Percentiles rank a stretch among this genome's conserved stretches.
These are phyloP conservation scores for Cutaneotrichosporon arboriforme DNA, from an alignment of 1,284 basidiomycete species.

Conservation along the genomic window DNA sequence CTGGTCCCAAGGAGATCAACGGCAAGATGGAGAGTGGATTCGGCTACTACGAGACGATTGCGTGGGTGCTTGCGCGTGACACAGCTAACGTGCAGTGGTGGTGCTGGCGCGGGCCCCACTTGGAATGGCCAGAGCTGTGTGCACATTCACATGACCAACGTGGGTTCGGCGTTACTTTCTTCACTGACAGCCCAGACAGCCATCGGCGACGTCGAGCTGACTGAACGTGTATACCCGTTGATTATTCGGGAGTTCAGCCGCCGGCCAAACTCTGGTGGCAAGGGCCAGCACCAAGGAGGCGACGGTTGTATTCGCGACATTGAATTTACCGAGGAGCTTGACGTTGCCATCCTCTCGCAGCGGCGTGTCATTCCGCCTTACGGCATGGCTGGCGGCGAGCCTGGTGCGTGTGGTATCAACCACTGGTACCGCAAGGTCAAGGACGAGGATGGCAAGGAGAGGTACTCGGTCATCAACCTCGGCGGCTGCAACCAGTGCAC, in stretches of 20 bases:
- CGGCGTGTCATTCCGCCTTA: slow-evolving; percentile 83
- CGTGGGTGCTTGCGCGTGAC: slow-evolving; percentile 30
- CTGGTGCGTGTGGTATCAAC: slow-evolving; percentile 72
- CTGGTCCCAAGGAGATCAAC: slow-evolving; percentile 64
- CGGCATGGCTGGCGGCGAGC: slow-evolving; percentile 78
- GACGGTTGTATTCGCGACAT: slow-evolving; percentile 85
- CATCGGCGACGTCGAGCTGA: slow-evolving; percentile 41
- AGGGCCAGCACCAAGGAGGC: slow-evolving; percentile 74
- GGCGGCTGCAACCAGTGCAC: slow-evolving; percentile 82
- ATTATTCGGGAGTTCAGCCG: slow-evolving; percentile 77
- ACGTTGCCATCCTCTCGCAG: slow-evolving; percentile 71
- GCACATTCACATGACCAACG: slow-evolving; percentile 36
- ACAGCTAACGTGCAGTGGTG: slow-evolving; percentile 53
- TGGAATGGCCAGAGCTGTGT: slow-evolving; percentile 67
- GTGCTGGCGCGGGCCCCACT: slow-evolving; percentile 79
- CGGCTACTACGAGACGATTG: slow-evolving; percentile 96
- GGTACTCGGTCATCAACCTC: slow-evolving; percentile 68
- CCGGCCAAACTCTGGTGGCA: slow-evolving; percentile 61
- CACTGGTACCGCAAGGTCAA: slow-evolving; percentile 57
- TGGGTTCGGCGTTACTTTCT: not conserved
- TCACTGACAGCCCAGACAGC: slow-evolving; percentile 15
- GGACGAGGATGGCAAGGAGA: slow-evolving; percentile 10
- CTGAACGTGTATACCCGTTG: slow-evolving; percentile 62
- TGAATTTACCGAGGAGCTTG: slow-evolving; percentile 74
- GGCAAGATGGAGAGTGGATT: slow-evolving; percentile 63